A percentile compares a stretch with the other conserved stretches of the same genome.
Conservation (phyloP, 257 asterid species). For the Knoxia roxburghii region DNA sequence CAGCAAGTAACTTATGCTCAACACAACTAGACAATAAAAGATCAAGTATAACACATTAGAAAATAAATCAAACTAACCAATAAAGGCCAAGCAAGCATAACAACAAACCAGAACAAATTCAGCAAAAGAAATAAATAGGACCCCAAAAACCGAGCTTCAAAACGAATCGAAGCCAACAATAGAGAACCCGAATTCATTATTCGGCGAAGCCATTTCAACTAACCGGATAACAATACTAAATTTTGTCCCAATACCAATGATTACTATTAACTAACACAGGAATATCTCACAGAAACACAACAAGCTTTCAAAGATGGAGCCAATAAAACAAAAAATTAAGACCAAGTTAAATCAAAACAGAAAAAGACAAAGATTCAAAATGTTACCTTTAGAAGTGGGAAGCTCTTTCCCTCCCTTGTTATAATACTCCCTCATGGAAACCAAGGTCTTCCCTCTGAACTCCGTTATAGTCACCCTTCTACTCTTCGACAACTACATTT, state of each 20-base stretch:
- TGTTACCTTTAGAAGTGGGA: slow-evolving; percentile 81
- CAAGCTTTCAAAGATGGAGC: neutral
- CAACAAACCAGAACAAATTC: neutral
- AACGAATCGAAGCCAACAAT: neutral
- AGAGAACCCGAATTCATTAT: neutral
- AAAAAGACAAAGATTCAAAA: slow-evolving; percentile 2
- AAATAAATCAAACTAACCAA: neutral
- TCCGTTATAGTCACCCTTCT: slow-evolving; percentile 92
- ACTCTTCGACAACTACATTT: slow-evolving; percentile 51
- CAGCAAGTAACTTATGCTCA: neutral
- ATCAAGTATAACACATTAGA: neutral
- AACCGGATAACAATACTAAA: neutral
- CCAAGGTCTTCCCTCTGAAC: slow-evolving; percentile 76
- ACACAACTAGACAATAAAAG: neutral
- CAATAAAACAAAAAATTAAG: neutral
- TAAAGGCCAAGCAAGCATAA: neutral
- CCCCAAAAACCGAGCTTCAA: neutral
- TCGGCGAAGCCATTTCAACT: neutral
- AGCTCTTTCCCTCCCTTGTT: slow-evolving; percentile 78
- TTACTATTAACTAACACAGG: neutral
- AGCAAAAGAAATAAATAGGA: neutral
- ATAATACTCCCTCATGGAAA: slow-evolving; percentile 88
- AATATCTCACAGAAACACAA: too few species aligned
- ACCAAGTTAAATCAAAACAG: neutral
- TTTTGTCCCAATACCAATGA: neutral